These are phyloP conservation scores for Ceratonia siliqua DNA, from an alignment of 306 rosid species.

Conservation along the genomic window DNA sequence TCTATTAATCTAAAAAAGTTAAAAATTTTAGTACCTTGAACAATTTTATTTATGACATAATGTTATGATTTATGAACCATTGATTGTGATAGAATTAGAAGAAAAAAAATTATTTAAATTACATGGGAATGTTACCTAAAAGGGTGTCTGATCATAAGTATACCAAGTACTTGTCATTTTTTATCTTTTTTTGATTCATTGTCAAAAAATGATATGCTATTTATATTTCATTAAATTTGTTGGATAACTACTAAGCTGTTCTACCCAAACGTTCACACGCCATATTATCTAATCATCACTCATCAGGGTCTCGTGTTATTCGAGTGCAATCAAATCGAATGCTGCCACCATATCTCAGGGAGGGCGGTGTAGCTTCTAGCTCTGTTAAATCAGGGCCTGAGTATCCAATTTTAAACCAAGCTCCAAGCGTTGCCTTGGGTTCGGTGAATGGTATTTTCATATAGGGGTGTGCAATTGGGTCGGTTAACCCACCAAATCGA, in stretches of 20 bases:
- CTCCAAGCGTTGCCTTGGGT: slow-evolving; percentile 23
- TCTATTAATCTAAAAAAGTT: not conserved
- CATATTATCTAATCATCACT: not conserved
- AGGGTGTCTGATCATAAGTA: not conserved
- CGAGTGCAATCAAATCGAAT: slow-evolving; percentile 32
- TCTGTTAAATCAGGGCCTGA: slow-evolving; percentile 10
- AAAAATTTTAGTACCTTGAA: not conserved
- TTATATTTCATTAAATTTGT: slow-evolving; percentile 5
- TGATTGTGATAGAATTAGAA: not conserved
- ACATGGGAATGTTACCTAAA: not conserved
- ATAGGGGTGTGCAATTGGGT: no score
- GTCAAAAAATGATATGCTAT: not conserved
- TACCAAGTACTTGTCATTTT: no score
- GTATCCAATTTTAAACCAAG: slow-evolving; percentile 27
- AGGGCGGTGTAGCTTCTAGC: slow-evolving; percentile 10
- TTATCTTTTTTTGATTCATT: not conserved
- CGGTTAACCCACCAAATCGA: no score
- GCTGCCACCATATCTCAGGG: slow-evolving; percentile 28
- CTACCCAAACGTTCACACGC: slow-evolving; percentile 1
- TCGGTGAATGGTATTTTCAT: slow-evolving; percentile 38
- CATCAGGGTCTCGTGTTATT: slow-evolving; percentile 36
- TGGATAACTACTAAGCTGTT: slow-evolving; percentile 18
- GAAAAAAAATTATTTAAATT: not conserved
- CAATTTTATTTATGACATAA: not conserved
- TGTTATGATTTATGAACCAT: not conserved